Evolutionary conservation across 371 early-diverging fungal genomes (phyloP).

Genomic region (Rhizopus arrhizus): DNA sequence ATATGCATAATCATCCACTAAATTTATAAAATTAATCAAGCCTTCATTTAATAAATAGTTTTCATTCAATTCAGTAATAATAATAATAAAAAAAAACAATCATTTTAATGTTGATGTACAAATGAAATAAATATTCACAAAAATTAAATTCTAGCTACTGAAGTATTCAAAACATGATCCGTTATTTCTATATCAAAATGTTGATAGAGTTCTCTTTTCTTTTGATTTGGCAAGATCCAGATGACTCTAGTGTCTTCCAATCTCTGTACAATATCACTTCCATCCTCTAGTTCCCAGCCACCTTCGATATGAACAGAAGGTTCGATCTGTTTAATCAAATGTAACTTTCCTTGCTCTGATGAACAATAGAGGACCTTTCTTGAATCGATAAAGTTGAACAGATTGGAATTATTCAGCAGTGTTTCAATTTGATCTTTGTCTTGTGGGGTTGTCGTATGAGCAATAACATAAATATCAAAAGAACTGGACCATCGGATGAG

Average conservation of each 20-base stretch:
- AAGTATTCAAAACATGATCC: slow-evolving; percentile 35
- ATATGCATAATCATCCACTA: too few relatives aligned
- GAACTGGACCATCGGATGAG: slow-evolving; percentile 30
- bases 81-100: too few relatives aligned
- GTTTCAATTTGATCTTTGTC: slow-evolving; percentile 37
- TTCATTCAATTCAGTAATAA: too few relatives aligned
- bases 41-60: too few relatives aligned
- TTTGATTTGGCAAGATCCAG: slow-evolving; percentile 40
- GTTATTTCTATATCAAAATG: slow-evolving; percentile 36
- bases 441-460: slow-evolving; percentile 36
- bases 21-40: too few relatives aligned
- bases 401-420: slow-evolving; percentile 32
- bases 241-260: slow-evolving; percentile 32
- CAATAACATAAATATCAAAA: slow-evolving; percentile 46
- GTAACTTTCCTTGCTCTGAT: slow-evolving; percentile 45
- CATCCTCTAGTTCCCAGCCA: slow-evolving; percentile 49
- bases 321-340: slow-evolving; percentile 43
- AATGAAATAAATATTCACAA: not conserved
- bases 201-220: slow-evolving; percentile 25
- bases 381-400: slow-evolving; percentile 22
- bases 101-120: not conserved
- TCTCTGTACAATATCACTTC: slow-evolving; percentile 36
- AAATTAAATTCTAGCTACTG: slow-evolving; percentile 21
- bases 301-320: slow-evolving; percentile 50
- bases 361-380: slow-evolving; percentile 38